Percentiles rank a stretch among this genome's conserved stretches.
Evolutionary conservation across 73 alveolate genomes (phyloP).

Genomic region (Tetrahymena malaccensis): DNA sequence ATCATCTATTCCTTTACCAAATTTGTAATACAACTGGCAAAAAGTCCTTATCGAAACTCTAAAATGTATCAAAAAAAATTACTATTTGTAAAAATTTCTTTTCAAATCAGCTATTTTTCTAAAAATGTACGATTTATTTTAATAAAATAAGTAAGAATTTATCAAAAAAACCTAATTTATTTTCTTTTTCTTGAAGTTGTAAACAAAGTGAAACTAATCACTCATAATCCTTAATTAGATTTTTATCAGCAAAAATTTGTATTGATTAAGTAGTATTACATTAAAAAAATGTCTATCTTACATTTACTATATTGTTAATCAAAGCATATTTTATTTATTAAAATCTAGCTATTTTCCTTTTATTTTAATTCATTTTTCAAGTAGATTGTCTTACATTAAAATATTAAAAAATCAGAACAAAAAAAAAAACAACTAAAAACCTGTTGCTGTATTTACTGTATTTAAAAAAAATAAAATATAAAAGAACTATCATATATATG

Average conservation of each 20-base stretch:
- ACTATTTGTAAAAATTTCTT: background rate
- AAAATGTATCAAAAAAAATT: background rate
- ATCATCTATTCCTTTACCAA: background rate
- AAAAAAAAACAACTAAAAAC: too few species aligned
- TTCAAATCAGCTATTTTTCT: background rate
- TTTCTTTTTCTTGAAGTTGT: background rate
- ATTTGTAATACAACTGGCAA: background rate
- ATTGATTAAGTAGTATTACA: background rate
- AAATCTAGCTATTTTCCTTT: background rate
- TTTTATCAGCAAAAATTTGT: too few species aligned
- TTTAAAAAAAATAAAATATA: too few species aligned
- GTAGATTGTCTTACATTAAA: background rate
- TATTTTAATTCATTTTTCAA: background rate
- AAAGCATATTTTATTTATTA: background rate
- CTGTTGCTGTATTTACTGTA: too few species aligned
- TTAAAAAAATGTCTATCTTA: background rate
- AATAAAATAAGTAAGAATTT: background rate
- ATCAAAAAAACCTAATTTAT: too few species aligned
- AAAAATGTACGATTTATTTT: too few species aligned
- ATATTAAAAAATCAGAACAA: too few species aligned
- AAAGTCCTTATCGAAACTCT: background rate
- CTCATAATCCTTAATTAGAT: background rate
- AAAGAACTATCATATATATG: too few species aligned
- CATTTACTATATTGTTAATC: background rate
- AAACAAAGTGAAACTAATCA: background rate